Evolutionary conservation across 768 basidiomycete genomes (phyloP).

Genomic region (Boletus sensibilis): DNA sequence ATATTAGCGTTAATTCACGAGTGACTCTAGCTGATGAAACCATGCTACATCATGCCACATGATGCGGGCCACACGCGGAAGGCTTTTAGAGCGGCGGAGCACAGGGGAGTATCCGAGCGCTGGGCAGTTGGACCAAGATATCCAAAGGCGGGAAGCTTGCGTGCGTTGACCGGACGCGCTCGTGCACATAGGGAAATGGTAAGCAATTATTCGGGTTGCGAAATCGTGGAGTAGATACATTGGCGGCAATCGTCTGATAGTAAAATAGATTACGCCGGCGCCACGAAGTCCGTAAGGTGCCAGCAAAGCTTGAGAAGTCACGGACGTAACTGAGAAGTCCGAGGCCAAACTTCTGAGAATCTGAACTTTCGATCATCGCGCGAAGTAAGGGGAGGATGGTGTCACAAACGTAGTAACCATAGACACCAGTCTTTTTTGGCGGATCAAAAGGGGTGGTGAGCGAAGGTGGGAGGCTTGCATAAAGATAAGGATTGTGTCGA

Average conservation of each 20-base stretch:
- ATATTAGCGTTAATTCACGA: conserved; percentile 12
- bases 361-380: conserved; percentile 26
- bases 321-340: conserved; percentile 36
- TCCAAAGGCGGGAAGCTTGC: conserved; percentile 24
- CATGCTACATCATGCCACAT: conserved; percentile 11
- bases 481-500: conserved; percentile 21
- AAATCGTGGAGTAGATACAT: conserved; percentile 12
- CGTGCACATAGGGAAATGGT: conserved; percentile 18
- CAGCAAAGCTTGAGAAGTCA: conserved; percentile 29
- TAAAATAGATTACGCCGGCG: conserved; percentile 18
- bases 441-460: conserved; percentile 18
- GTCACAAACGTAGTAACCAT: conserved; percentile 17
- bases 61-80: conserved; percentile 24
- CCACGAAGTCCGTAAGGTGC: conserved; percentile 31
- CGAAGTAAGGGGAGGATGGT: conserved; percentile 16
- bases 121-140: conserved; percentile 11
- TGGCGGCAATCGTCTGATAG: conserved; percentile 25
- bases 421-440: conserved; percentile 15
- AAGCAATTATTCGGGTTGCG: conserved; percentile 10
- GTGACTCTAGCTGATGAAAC: conserved; percentile 9
- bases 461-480: conserved; percentile 13
- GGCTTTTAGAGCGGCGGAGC: conserved; percentile 24
- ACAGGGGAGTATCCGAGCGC: conserved; percentile 15
- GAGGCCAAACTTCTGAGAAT: conserved; percentile 34
- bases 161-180: conserved; percentile 18